Conservation (phyloP, 768 basidiomycete genomes). For the Podaxis pistillaris region DNA sequence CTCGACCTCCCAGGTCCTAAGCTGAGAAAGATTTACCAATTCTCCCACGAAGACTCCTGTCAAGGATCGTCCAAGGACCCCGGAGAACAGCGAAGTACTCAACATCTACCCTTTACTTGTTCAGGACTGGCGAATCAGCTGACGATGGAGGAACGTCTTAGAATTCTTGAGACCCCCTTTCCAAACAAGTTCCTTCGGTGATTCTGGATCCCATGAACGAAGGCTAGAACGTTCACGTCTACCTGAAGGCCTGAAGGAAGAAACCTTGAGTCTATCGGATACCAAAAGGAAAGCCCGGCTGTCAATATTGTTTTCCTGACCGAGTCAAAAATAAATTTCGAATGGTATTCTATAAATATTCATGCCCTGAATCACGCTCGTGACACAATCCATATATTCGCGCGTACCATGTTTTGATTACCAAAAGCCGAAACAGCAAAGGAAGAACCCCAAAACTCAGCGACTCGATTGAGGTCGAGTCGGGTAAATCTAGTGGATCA, state of each 20-base stretch:
- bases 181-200: not conserved
- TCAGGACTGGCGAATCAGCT: no score
- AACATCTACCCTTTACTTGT: no score
- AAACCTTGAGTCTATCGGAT: not conserved
- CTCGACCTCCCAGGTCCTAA: not conserved
- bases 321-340: no score
- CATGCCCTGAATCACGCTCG: no score
- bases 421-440: not conserved
- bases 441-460: not conserved
- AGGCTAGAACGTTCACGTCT: not conserved
- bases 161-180: no score
- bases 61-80: no score
- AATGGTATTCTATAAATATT: no score
- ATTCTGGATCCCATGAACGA: not conserved
- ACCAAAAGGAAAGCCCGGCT: not conserved
- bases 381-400: not conserved
- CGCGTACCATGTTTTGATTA: not conserved
- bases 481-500: not conserved
- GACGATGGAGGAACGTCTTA: no score
- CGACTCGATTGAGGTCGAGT: not conserved
- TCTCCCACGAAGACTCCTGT: no score
- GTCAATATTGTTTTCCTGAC: no score
- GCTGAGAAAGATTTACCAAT: no score
- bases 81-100: no score
- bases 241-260: not conserved